Base-by-base conservation (phyloP, 305 asterid species). In the Stenogyne calaminthoides region DNA sequence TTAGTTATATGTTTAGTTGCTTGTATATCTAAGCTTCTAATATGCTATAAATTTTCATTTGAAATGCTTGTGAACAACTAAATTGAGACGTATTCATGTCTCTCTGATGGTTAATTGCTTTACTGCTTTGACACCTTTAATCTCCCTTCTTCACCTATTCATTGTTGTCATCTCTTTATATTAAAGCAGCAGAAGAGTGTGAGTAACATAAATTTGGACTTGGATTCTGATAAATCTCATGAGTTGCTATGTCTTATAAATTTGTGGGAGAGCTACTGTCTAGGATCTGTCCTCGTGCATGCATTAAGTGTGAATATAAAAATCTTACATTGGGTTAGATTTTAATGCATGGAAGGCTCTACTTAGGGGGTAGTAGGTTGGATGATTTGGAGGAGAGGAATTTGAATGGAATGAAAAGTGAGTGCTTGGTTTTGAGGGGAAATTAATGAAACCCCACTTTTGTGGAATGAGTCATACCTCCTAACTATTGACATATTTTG, bases 231-330 rank as follows among this genome's bases (percentile, higher is more conserved):
- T 9, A 54, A 42, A 52, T 32, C 15, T 19, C 36, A 52, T 51
- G 62, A 68, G 63, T 68, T 67, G 47, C 19, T 51, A 2, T 16
- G 67, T 37, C 14, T 19, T 51, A 36, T 10, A 68, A 52, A 52
- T 34, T 16, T 34, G 36, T 18, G 2, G 72, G 60, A 51, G 6
- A 49, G 59, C 25, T 6, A 39, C 61, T 67, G 12, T 25, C 19
- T 15, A 40, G 11, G 1, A 36, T 32, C 36, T 32, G 36, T 6
- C 1, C 36, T 7, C 1, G 15, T 42, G 49, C 20, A 7, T 7
- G 20, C 7, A 64, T 12, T n/a, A 62, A 16, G 5, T 7, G 22
- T 1, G 3, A 39, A 62, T 14, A 4, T 18, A 64, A 10, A 22
- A 20, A n/a, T 20, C 22, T 2, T 20, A 42, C 36, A 20, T 10